phyloP scores from a whole-genome alignment of 2,329 filamentous ascomycete species.

The Monascus ruber region DNA sequence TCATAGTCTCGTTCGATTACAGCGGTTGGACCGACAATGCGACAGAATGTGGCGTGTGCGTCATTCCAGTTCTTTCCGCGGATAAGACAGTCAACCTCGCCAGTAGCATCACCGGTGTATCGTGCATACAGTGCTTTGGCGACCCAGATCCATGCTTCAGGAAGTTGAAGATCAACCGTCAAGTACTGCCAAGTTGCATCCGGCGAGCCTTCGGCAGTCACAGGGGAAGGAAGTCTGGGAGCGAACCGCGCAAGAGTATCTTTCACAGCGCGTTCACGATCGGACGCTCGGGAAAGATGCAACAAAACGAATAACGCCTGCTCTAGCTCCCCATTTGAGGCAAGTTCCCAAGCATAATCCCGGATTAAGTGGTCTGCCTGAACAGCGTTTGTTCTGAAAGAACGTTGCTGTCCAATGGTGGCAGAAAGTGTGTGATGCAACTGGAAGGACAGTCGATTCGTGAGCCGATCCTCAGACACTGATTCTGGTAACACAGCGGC shows the following conservation, averaged over 20 bases:
- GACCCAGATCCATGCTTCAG: slow-evolving; percentile 70
- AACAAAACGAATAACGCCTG: slow-evolving; percentile 66
- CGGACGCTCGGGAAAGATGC: slow-evolving; percentile 54
- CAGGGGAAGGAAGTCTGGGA: slow-evolving; percentile 48
- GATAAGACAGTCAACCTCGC: slow-evolving; percentile 70
- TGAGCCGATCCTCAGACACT: slow-evolving; percentile 61
- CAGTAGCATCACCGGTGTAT: slow-evolving; percentile 54
- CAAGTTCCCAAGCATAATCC: slow-evolving; percentile 45
- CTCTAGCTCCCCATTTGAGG: slow-evolving; percentile 52
- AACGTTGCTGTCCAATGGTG: slow-evolving; percentile 33
- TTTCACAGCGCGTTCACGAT: slow-evolving; percentile 57
- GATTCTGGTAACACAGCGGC: slow-evolving; percentile 65
- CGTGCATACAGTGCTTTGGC: slow-evolving; percentile 77
- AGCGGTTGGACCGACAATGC: slow-evolving; percentile 67
- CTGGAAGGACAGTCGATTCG: slow-evolving; percentile 74
- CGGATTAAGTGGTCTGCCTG: slow-evolving; percentile 57
- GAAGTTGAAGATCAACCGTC: slow-evolving; percentile 56
- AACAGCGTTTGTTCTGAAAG: slow-evolving; percentile 42
- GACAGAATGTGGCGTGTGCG: slow-evolving; percentile 73
- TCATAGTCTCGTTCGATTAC: slow-evolving; percentile 74
- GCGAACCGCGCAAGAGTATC: slow-evolving; percentile 66
- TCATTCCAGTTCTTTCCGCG: slow-evolving; percentile 64
- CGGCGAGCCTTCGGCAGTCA: slow-evolving; percentile 35
- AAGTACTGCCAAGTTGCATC: slow-evolving; percentile 47
- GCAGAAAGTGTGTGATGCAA: slow-evolving; percentile 56